phyloP scores from a whole-genome alignment of 352 stramenopile species.

The Pythium insidiosum region DNA sequence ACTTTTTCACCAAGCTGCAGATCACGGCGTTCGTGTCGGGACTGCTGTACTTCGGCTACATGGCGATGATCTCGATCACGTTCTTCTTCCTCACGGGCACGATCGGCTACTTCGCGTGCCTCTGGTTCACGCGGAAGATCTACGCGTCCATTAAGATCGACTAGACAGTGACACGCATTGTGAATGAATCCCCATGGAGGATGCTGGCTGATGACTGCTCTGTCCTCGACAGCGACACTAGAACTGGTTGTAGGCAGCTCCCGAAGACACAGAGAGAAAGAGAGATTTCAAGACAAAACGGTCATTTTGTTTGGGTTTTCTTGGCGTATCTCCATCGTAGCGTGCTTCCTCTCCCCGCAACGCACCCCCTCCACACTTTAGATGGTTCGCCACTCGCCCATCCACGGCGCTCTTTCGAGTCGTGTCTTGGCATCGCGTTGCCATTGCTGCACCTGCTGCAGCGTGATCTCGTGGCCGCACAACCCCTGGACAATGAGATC shows the following conservation, averaged over 20 bases:
- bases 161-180: no score
- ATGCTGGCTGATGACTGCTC: no score
- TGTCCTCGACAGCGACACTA: no score
- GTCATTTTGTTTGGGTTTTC: no score
- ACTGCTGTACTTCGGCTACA: constrained; percentile 99
- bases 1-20: constrained; percentile 97
- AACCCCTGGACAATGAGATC: constrained; percentile 57
- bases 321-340: no score
- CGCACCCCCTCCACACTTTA: no score
- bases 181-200: no score
- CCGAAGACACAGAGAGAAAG: no score
- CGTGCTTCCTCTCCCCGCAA: no score
- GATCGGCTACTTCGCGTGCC: constrained; percentile 95
- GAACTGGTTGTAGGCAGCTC: neutral
- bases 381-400: constrained; percentile 75
- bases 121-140: constrained; percentile 99
- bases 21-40: constrained; percentile 91
- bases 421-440: constrained; percentile 28
- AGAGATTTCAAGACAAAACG: constrained; percentile 1
- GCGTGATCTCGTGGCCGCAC: neutral
- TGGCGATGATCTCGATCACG: constrained; percentile 95
- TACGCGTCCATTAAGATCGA: constrained; percentile 95
- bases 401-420: constrained; percentile 41
- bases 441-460: constrained; percentile 39
- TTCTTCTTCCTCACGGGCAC: constrained; percentile 97